These are phyloP conservation scores for Ustilago shanxiensis DNA, from an alignment of 1,284 basidiomycete genomes.

Conservation along the genomic window DNA sequence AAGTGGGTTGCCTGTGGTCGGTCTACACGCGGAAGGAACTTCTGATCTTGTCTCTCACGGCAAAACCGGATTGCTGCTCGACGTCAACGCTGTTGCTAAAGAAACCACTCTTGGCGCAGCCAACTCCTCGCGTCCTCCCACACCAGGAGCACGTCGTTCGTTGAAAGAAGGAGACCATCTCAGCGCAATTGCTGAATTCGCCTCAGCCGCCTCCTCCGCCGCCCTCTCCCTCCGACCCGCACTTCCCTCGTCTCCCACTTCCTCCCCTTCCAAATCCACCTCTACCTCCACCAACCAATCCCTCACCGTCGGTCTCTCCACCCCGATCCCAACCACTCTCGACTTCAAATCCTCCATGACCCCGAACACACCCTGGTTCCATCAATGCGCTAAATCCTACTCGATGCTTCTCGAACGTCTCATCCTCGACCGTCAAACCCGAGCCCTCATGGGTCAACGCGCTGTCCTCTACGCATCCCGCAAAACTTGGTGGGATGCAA, in stretches of 20 bases:
- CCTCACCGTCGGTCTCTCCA: conserved; percentile 32
- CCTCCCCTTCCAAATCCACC: conserved; percentile 9
- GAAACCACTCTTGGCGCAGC: conserved; percentile 10
- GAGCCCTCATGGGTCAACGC: conserved; percentile 71
- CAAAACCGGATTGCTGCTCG: conserved; percentile 72
- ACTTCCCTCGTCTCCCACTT: background rate
- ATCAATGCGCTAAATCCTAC: conserved; percentile 71
- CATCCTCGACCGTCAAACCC: conserved; percentile 68
- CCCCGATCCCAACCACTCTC: conserved; percentile 52
- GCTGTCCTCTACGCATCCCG: conserved; percentile 71
- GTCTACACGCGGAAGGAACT: conserved; percentile 75
- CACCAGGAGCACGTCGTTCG: conserved; percentile 20
- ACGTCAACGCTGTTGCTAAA: conserved; percentile 53
- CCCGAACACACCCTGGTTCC: conserved; percentile 68
- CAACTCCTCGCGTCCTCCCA: conserved; percentile 10
- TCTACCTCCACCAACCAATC: background rate
- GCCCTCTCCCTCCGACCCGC: conserved; percentile 23
- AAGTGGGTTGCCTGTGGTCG: conserved; percentile 75
- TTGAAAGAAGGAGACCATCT: background rate
- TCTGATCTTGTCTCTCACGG: conserved; percentile 74
- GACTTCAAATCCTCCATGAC: conserved; percentile 69
- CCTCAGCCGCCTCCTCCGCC: conserved; percentile 27
- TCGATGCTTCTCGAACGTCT: conserved; percentile 71
- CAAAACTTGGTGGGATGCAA: conserved; percentile 75
- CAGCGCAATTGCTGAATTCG: conserved; percentile 35